Conservation (phyloP, 768 basidiomycete species). For the Mycena leptocephala region DNA sequence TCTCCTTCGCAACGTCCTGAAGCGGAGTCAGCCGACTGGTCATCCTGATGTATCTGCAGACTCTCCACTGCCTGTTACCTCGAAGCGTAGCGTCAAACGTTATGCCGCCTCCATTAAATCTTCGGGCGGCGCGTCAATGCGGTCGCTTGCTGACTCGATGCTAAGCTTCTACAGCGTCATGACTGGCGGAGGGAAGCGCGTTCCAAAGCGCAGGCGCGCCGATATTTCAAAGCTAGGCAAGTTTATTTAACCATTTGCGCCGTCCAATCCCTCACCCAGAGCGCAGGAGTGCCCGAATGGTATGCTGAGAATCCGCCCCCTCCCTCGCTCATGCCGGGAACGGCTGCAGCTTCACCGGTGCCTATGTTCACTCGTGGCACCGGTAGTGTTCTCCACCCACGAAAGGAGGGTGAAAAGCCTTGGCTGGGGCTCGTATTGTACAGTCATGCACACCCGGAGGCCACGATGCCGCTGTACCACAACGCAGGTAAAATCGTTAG, state of each 20-base stretch:
- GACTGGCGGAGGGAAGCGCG: slow-evolving; percentile 23
- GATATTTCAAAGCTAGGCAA: slow-evolving; percentile 26
- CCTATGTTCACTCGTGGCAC: slow-evolving; percentile 5
- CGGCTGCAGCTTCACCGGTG: neutral
- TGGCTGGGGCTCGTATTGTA: slow-evolving; percentile 33
- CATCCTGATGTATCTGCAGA: too few relatives aligned
- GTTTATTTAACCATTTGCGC: neutral
- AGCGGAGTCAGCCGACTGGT: neutral
- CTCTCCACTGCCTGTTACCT: slow-evolving; percentile 4
- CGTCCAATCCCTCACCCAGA: neutral
- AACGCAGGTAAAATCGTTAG: slow-evolving; percentile 11
- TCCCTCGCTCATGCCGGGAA: slow-evolving; percentile 11
- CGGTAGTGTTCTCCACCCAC: neutral
- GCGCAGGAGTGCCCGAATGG: slow-evolving; percentile 29
- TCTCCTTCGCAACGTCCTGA: neutral
- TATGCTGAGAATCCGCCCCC: slow-evolving; percentile 24
- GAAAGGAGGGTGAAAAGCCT: neutral
- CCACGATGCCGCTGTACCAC: slow-evolving; percentile 29
- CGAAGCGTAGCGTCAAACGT: slow-evolving; percentile 28
- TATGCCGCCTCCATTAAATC: slow-evolving; percentile 29
- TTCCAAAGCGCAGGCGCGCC: slow-evolving; percentile 29
- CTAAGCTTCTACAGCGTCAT: slow-evolving; percentile 26
- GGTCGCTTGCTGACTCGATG: slow-evolving; percentile 29
- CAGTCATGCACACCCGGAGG: slow-evolving; percentile 28
- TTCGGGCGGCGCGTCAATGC: slow-evolving; percentile 30